These are phyloP conservation scores for Austroboletus festivus DNA, from an alignment of 768 basidiomycete species.

Conservation along the genomic window DNA sequence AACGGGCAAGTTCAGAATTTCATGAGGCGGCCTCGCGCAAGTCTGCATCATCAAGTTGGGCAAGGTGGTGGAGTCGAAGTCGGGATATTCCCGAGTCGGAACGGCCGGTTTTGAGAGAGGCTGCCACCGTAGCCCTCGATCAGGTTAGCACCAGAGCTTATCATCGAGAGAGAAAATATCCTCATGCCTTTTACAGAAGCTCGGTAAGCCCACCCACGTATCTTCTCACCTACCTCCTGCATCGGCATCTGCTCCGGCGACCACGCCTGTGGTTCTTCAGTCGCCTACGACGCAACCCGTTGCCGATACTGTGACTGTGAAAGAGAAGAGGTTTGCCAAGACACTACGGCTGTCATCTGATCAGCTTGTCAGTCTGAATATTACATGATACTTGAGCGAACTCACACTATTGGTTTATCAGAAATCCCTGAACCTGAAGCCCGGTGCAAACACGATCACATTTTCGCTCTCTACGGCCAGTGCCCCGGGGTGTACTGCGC, in stretches of 20 bases:
- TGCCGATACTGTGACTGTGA: slow-evolving; percentile 4
- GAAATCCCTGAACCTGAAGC: slow-evolving; percentile 82
- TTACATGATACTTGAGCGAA: background rate
- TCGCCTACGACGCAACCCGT: slow-evolving; percentile 31
- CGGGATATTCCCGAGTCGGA: slow-evolving; percentile 32
- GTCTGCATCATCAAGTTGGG: slow-evolving; percentile 68
- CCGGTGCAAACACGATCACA: slow-evolving; percentile 87
- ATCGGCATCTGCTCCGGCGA: slow-evolving; percentile 46
- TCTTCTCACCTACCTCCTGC: slow-evolving; percentile 6
- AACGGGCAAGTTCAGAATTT: slow-evolving; percentile 38
- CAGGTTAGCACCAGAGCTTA: slow-evolving; percentile 14
- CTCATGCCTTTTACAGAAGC: slow-evolving; percentile 15
- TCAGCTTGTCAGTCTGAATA: slow-evolving; percentile 64
- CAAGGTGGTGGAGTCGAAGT: slow-evolving; percentile 79
- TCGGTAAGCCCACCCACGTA: slow-evolving; percentile 1
- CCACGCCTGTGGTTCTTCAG: slow-evolving; percentile 35
- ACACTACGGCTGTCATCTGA: slow-evolving; percentile 91
- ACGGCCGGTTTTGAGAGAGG: slow-evolving; percentile 21
- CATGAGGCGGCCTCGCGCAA: slow-evolving; percentile 36
- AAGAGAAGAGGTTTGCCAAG: slow-evolving; percentile 74
- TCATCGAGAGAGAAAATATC: background rate
- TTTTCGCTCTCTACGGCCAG: slow-evolving; percentile 89
- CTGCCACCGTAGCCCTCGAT: slow-evolving; percentile 23
- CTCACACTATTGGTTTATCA: slow-evolving; percentile 28
- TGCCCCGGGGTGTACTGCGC: slow-evolving; percentile 79